These are phyloP conservation scores for Infundibulicybe gibba DNA, from an alignment of 768 basidiomycete genomes.

Conservation along the genomic window DNA sequence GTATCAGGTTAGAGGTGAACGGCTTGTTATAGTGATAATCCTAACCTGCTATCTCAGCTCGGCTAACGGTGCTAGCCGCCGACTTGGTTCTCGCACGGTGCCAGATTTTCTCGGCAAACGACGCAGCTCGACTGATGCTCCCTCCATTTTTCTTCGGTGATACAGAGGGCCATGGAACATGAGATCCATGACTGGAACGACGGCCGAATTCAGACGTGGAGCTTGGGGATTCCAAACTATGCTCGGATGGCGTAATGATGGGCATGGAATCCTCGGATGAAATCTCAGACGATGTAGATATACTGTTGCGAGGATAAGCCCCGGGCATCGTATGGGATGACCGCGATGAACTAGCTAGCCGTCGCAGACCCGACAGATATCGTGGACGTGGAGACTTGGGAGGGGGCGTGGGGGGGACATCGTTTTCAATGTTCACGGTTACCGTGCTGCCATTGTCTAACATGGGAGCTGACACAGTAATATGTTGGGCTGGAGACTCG, in stretches of 20 bases:
- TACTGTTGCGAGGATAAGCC: slow-evolving; percentile 51
- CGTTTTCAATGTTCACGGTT: slow-evolving; percentile 2
- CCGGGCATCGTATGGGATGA: slow-evolving; percentile 28
- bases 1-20: background rate
- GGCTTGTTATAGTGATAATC: too few relatives aligned
- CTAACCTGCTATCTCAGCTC: slow-evolving; percentile 1
- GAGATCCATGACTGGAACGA: slow-evolving; percentile 18
- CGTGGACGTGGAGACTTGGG: slow-evolving; percentile 47
- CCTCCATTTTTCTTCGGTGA: slow-evolving; percentile 48
- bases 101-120: slow-evolving; percentile 62
- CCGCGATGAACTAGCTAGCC: slow-evolving; percentile 40
- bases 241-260: slow-evolving; percentile 56
- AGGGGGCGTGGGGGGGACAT: slow-evolving; percentile 38
- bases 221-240: slow-evolving; percentile 21
- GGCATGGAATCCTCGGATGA: slow-evolving; percentile 68
- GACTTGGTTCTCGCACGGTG: slow-evolving; percentile 52
- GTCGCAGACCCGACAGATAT: slow-evolving; percentile 47
- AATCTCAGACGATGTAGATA: slow-evolving; percentile 54
- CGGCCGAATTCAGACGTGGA: slow-evolving; percentile 27
- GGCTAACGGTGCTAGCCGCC: slow-evolving; percentile 38
- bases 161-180: slow-evolving; percentile 43
- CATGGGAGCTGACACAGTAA: too few relatives aligned
- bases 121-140: slow-evolving; percentile 44
- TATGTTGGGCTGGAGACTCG: too few relatives aligned
- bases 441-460: too few relatives aligned